Conservation (phyloP, 148 eudicot species). For the Camellia lanceoleosa region DNA sequence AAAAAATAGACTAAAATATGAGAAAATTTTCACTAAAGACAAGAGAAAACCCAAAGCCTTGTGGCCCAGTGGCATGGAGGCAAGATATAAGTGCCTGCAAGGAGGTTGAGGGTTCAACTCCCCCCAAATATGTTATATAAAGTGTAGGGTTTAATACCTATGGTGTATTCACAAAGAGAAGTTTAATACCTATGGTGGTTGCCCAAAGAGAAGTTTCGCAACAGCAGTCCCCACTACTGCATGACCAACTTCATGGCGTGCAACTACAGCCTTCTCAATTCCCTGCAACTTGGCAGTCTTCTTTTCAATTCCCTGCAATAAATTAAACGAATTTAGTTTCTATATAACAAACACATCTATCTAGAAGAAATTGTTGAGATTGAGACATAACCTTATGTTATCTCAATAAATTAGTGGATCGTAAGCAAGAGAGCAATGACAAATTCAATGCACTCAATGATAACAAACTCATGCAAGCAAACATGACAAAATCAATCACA, state of each 20-base stretch:
- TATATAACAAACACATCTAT: background rate
- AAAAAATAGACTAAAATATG: too few relatives aligned
- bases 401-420: background rate
- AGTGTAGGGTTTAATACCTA: too few relatives aligned
- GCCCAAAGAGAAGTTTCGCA: constrained; percentile 88
- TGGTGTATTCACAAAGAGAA: too few relatives aligned
- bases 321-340: background rate
- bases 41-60: too few relatives aligned
- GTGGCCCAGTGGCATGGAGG: too few relatives aligned
- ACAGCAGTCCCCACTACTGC: constrained; percentile 97
- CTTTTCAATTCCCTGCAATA: constrained; percentile 83
- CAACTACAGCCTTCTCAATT: constrained; percentile 91
- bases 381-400: too few relatives aligned
- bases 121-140: too few relatives aligned
- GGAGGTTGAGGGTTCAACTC: too few relatives aligned
- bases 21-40: too few relatives aligned
- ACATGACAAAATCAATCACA: background rate
- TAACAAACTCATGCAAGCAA: background rate
- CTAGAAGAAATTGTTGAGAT: too few relatives aligned
- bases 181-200: too few relatives aligned
- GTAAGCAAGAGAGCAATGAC: background rate
- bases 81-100: too few relatives aligned
- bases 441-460: background rate
- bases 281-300: constrained; percentile 86
- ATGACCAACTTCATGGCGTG: constrained; percentile 98